A percentile compares a stretch with the other conserved stretches of the same genome.
These are phyloP conservation scores for Calocybe gangraenosa DNA, from an alignment of 768 basidiomycete genomes.

Conservation along the genomic window DNA sequence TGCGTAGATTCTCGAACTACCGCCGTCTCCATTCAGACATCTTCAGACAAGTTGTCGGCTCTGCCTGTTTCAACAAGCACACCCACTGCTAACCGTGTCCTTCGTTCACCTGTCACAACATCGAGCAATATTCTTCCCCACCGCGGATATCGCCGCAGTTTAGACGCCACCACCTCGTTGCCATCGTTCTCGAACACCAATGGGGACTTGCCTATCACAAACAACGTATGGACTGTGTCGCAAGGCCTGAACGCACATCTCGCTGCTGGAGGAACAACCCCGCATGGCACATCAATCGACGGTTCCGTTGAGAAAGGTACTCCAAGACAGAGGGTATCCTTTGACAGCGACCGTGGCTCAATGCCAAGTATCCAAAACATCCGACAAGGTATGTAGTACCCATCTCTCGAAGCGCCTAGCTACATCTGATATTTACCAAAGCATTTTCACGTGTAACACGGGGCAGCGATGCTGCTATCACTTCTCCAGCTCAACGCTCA, in stretches of 20 bases:
- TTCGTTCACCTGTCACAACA: conserved; percentile 27
- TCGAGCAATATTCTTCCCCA: conserved; percentile 22
- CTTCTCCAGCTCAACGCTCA: conserved; percentile 28
- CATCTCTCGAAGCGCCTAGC: background rate
- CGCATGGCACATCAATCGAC: conserved; percentile 27
- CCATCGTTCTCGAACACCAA: conserved; percentile 32
- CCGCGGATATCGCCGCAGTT: conserved; percentile 31
- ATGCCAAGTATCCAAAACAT: conserved; percentile 33
- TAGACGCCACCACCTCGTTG: conserved; percentile 39
- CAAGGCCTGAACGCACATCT: conserved; percentile 5
- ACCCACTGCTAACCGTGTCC: conserved; percentile 30
- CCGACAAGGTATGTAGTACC: conserved; percentile 34
- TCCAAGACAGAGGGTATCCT: conserved; percentile 49
- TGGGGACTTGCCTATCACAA: conserved; percentile 18
- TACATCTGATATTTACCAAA: conserved; percentile 8
- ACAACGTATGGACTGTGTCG: conserved; percentile 19
- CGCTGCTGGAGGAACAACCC: conserved; percentile 11
- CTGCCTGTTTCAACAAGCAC: conserved; percentile 26
- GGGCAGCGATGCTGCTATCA: conserved; percentile 29
- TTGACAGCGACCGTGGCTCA: conserved; percentile 48
- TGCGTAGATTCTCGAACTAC: conserved; percentile 26
- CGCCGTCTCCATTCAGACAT: conserved; percentile 45
- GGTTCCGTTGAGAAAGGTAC: conserved; percentile 37
- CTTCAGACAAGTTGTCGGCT: conserved; percentile 42
- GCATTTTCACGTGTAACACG: conserved; percentile 26